phyloP scores from a whole-genome alignment of 768 basidiomycete species.

The Neoboletus magnificus region DNA sequence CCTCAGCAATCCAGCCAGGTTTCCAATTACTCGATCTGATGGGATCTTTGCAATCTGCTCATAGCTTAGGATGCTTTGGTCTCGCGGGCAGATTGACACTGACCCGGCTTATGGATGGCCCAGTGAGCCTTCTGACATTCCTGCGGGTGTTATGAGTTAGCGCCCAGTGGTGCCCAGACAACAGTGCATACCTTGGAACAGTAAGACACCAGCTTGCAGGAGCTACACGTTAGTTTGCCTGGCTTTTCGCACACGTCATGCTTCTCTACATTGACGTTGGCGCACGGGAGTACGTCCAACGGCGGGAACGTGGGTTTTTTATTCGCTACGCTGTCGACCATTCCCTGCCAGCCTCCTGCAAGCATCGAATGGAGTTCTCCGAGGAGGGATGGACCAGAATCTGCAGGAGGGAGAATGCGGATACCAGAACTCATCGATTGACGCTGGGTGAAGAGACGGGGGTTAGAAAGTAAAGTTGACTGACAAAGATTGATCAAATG shows the following conservation, averaged over 20 bases:
- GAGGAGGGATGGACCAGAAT: constrained; percentile 9
- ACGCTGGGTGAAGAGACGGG: neutral
- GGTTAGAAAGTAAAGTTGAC: neutral
- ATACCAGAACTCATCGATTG: constrained; percentile 15
- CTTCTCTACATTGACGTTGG: constrained; percentile 30
- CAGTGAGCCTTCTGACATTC: constrained; percentile 43
- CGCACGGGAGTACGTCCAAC: constrained; percentile 33
- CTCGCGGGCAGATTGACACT: neutral
- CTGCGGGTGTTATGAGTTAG: constrained; percentile 14
- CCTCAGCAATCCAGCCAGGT: constrained; percentile 21
- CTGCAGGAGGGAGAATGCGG: constrained; percentile 17
- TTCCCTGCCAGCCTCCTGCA: constrained; percentile 12
- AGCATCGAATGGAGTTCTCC: constrained; percentile 8
- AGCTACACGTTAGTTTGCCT: constrained; percentile 29
- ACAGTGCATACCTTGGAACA: constrained; percentile 35
- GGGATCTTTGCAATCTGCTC: constrained; percentile 23
- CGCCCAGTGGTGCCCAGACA: neutral
- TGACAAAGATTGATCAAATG: neutral
- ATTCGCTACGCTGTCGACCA: constrained; percentile 5
- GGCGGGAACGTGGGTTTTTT: constrained; percentile 23
- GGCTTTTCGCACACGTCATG: constrained; percentile 27
- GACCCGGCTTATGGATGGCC: constrained; percentile 38
- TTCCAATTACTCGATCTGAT: constrained; percentile 20
- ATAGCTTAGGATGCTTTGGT: neutral
- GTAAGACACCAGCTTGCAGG: constrained; percentile 42